Evolutionary conservation across 139 green algal species (phyloP), one percentile per base, ranked within the genome.

Genomic region (Asterochloris sp.): DNA sequence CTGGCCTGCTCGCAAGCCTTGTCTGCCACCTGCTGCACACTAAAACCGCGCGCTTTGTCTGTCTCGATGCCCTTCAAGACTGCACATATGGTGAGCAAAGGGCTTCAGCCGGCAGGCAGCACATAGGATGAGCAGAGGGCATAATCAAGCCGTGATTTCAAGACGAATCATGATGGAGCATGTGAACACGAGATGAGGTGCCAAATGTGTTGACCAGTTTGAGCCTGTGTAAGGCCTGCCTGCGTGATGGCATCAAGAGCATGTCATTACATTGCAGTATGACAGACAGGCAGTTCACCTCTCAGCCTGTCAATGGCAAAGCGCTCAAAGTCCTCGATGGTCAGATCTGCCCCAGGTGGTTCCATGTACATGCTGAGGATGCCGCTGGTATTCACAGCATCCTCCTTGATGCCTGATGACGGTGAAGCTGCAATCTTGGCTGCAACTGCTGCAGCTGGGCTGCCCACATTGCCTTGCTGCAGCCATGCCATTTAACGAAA

Each of bases 301-400:
- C 88, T 81, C 78, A 99, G 84, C 0, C 96, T 85, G 76, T 98
- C 94, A 28, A 98, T 82, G 0, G 96, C 96, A 74, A 95, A 93
- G 67, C 85, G 84, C 81, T 99, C 96, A 90, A 99, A 98, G 67
- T 98, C 94, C 82, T 99, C 96, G 14, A 99, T 85, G 0, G 89
- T 88, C 0, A 98, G 90, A 23, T 98, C 92, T 0, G 91, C 91
- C 0, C 76, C 68, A 0, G 95, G 95, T 13, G 87, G 78, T 26
- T 90, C 82, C 16, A 38, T 63, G 81, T 99, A 99, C 92, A 99
- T 92, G 78, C 78, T 91, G 21, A 95, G 64, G 10, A 27, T 26
- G 26, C 76, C 12, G 19, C 60, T n/a, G 17, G 11, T 12, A 68
- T 12, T 11, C 28, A 19, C 76, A 80, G 1, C 10, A 14, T 47